Base-by-base conservation (phyloP, 2,329 filamentous ascomycete species). In the Leptographium wingfieldii region DNA sequence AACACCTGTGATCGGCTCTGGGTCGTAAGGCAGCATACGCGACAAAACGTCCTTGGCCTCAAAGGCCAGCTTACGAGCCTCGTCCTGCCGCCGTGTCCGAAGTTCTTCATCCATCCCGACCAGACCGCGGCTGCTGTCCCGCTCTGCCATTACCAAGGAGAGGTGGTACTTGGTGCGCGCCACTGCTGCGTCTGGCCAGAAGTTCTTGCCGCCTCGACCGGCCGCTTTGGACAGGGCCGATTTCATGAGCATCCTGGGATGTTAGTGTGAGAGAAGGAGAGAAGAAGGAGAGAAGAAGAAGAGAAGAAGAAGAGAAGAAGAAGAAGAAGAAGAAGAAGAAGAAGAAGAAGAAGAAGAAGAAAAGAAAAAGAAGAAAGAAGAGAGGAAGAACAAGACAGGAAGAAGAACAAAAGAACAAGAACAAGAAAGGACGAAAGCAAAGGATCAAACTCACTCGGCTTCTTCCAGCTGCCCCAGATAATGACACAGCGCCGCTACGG, bases 131-230 rank as follows among this genome's bases (percentile, higher is more conserved):
- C 40, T n/a, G 3, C 25, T 11, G 25, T 55, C n/a, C 38, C 31
- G 43, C 48, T 61, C 59, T 4, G 46, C 7, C 60, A 63, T 63
- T 14, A 61, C 49, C 49, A 63, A 56, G 3, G 58, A 63, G 19
- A 64, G 40, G 55, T 64, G 63, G 59, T 64, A 64, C 49, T 63
- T 62, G 22, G 63, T 63, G 16, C 61, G 63, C 1, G 62, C 63
- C 1, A 64, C 59, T 0, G 61, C 62, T 0, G 63, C 62, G 9
- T 63, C 63, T 1, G 63, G 63, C 63, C 63, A 64, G 29, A 64
- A 62, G 48, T 63, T 60, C 40, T 55, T 58, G 27, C 59, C 57
- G n/a, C 62, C 59, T 0, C 59, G 62, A 10, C 57, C 48, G 3
- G 57, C 55, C 5, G 61, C 62, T 29, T 57, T 58, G 57, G 27